Base-by-base conservation (phyloP, 345 rosid genomes). In the Eucalyptus virginea region DNA sequence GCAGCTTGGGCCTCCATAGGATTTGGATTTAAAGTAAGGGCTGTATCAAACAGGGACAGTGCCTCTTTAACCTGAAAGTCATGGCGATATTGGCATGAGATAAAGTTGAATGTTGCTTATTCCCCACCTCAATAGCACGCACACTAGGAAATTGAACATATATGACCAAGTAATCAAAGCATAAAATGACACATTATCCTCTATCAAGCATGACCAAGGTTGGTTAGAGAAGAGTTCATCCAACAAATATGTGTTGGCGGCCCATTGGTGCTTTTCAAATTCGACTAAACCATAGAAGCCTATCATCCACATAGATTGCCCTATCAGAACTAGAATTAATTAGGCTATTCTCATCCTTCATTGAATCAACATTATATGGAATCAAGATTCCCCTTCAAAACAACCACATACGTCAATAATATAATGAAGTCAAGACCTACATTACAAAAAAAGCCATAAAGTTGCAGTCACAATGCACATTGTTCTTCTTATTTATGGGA, bases 1-100 rank as follows among this genome's bases (percentile, higher is more conserved):
- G 99, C 98, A 92, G 99, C 99, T 92, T 97, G 99, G 89, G 98
- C 94, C 92, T 96, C 99, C 30, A 90, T 67, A 58, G 96, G 94
- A 58, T 92, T 95, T 88, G 99, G 98, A 92, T 96, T 91, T 89
- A 98, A 91, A 91, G 90, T 95, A 89, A 97, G 94, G 26, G 98
- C 98, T 26, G 92, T 95, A 90, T 98, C 99, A 94, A 97, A 98
- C 92, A 94, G 96, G 80, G 90, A 87, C 89, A 98, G 92, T 85
- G 98, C 98, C 91, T 98, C 99, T 92, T 94, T 98, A 72, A 98
- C 98, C 98, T 97, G 95, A 87, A 93, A 85, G 89, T 24, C 56
- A 58, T 23, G 52, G 54, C 30, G 34, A 83, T 37, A 49, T 48
- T 28, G 44, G 18, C 26, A 62, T 65, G 62, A 80, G 24, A 44